Base-by-base conservation (phyloP, 345 rosid species). In the Melaleuca quinquenervia region DNA sequence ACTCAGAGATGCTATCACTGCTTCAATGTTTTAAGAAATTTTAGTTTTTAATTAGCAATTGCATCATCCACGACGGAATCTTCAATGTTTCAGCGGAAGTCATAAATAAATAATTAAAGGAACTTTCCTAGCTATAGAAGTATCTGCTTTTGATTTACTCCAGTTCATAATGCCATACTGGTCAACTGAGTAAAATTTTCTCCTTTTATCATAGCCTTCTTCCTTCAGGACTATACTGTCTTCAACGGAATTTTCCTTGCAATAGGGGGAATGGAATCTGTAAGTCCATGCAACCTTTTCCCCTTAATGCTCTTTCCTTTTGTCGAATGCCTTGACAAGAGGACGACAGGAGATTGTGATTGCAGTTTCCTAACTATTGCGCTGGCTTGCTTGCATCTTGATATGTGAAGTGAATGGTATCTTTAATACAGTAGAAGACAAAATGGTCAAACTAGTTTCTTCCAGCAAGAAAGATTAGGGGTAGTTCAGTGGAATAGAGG, bases 211-310 rank as follows among this genome's bases (percentile, higher is more conserved):
- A 82, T 86, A 91, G 95, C 62, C 85, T 84, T 89, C 86, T 89
- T 60, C 89, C 92, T 10, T 86, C 91, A 3, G 94, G 97, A 49
- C 87, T 96, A 85, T 84, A 87, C 82, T 96, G 99, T 87, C 95
- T 96, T 85, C 98, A 96, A 62, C 89, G 85, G 78, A 84, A 89
- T 83, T 95, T 95, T 87, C 93, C 89, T 48, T 95, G 98, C 91
- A 86, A 87, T 84, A 90, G 87, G 50, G 95, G 89, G 54, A 5
- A 83, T 82, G 93, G 94, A 85, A 84, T 86, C 52, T 92, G 96
- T 95, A 90, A 94, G 98, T 88, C 24, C 22, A 29, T 0, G 1
- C 29, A 62, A 80, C 11, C 50, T 24, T 41, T 75, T 26, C 55
- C 70, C 21, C 24, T 7, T 15, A 6, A 41, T 10, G 6, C 3